Conservation (phyloP, 2,329 filamentous ascomycete species). For the Colletotrichum tabaci region DNA sequence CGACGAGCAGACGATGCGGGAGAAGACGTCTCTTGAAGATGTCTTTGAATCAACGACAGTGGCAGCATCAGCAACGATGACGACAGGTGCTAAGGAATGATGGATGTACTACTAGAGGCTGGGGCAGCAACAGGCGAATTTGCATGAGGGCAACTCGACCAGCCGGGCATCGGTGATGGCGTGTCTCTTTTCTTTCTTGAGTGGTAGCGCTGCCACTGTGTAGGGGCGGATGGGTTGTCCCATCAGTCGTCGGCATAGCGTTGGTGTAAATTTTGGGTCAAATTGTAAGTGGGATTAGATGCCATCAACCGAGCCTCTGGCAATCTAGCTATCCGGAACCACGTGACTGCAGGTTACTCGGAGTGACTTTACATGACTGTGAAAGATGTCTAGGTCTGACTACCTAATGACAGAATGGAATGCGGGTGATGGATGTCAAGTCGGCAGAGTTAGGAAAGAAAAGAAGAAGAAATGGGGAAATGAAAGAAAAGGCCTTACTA, state of each 20-base stretch:
- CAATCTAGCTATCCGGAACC: not conserved
- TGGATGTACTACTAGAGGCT: slow-evolving; percentile 27
- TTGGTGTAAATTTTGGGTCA: slow-evolving; percentile 23
- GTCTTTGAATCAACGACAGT: slow-evolving; percentile 17
- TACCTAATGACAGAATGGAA: not conserved
- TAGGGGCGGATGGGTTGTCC: not conserved
- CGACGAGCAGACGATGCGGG: slow-evolving; percentile 43
- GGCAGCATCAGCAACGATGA: slow-evolving; percentile 3
- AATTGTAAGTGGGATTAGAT: slow-evolving; percentile 23
- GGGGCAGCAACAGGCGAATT: slow-evolving; percentile 21
- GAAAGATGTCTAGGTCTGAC: not conserved
- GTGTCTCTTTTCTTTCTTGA: not conserved
- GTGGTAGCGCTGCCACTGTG: not conserved
- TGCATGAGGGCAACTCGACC: slow-evolving; percentile 15
- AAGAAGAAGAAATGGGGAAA: not conserved
- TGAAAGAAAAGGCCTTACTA: too few species aligned
- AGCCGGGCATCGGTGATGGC: not conserved
- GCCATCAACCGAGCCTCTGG: not conserved
- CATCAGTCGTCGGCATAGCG: slow-evolving; percentile 31
- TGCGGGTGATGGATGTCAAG: not conserved
- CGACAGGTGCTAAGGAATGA: slow-evolving; percentile 33
- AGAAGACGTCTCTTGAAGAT: slow-evolving; percentile 36
- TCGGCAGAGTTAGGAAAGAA: not conserved
- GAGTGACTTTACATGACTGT: not conserved
- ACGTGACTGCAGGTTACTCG: not conserved